Percentiles rank a stretch among this genome's conserved stretches.
Evolutionary conservation across 371 early-diverging fungal species (phyloP).

Genomic region (Rhizomucor miehei): DNA sequence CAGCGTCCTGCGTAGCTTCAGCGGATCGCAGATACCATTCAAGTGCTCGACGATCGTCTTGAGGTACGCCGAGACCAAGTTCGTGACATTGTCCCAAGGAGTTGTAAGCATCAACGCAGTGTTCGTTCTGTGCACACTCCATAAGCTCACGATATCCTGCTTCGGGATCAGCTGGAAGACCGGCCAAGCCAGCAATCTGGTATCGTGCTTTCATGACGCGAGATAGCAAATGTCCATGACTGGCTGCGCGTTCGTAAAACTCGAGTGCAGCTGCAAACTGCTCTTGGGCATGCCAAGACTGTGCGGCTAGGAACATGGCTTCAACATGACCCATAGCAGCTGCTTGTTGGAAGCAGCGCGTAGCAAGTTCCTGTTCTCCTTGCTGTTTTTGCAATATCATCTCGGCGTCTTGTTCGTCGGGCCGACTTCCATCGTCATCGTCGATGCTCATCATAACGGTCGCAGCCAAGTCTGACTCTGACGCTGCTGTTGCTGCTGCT

Average conservation of each 20-base stretch:
- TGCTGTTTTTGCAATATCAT: conserved; percentile 12
- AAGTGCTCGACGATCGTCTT: conserved; percentile 45
- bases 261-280: conserved; percentile 46
- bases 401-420: conserved; percentile 11
- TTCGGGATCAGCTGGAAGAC: conserved; percentile 26
- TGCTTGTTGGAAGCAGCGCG: conserved; percentile 42
- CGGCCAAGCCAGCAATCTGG: conserved; percentile 35
- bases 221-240: conserved; percentile 31
- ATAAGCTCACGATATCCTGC: conserved; percentile 40
- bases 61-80: conserved; percentile 37
- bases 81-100: conserved; percentile 46
- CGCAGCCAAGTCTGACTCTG: not conserved
- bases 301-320: conserved; percentile 42
- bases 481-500: conserved; percentile 5
- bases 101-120: conserved; percentile 37
- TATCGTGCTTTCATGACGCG: conserved; percentile 45
- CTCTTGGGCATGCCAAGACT: conserved; percentile 46
- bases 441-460: not conserved
- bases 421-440: conserved; percentile 5
- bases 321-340: conserved; percentile 34
- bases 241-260: conserved; percentile 35
- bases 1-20: conserved; percentile 31
- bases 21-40: conserved; percentile 44
- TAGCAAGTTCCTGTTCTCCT: conserved; percentile 39
- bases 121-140: conserved; percentile 35